Evolutionary conservation across 192 early-diverging fungal species (phyloP), one percentile per base, ranked within the genome.

Genomic region (Backusella sp.): DNA sequence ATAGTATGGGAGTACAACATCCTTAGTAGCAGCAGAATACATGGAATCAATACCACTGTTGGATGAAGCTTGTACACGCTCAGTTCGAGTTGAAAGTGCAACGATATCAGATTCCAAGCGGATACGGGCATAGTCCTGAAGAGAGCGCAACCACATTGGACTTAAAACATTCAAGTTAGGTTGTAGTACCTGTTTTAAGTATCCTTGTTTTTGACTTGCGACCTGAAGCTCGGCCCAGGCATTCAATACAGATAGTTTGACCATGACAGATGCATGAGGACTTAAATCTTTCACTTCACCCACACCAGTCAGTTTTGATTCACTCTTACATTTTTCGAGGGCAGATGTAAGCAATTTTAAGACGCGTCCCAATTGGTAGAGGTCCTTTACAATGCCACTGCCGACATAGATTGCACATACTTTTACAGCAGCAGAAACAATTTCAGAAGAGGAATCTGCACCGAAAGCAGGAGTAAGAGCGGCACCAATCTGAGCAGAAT

Each of bases 401-500:
- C 92, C 92, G 53, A 95, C 88, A 84, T 94, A 97, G 7, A 91
- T 90, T 0, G 93, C 94, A 72, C 91, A 92, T 19, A 97, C 93
- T 39, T 88, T 84, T 42, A 93, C 93, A 37, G 93, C 96, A n/a
- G 89, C 76, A 65, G 90, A 90, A 1, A 90, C 85, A 30, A 95
- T 86, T 67, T 94, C 91, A 23, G 94, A 91, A 0, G 91, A 88
- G 5, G 91, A 88, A 70, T 97, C 93, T 0, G 88, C 78, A 6
- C 88, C 86, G 73, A 97, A 95, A 7, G 92, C 92, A 2, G 98
- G 94, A 17, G 94, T 93, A 49, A 99, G 86, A 3, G 97, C 95
- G 2, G 98, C 92, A 34, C 88, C 91, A 62, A 99, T 94, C 79
- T 98, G 97, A 0, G 97, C 96, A 52, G 96, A 94, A 81, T 97